Conservation (phyloP, 139 green algal species). For the Chlorella sorokiniana region DNA sequence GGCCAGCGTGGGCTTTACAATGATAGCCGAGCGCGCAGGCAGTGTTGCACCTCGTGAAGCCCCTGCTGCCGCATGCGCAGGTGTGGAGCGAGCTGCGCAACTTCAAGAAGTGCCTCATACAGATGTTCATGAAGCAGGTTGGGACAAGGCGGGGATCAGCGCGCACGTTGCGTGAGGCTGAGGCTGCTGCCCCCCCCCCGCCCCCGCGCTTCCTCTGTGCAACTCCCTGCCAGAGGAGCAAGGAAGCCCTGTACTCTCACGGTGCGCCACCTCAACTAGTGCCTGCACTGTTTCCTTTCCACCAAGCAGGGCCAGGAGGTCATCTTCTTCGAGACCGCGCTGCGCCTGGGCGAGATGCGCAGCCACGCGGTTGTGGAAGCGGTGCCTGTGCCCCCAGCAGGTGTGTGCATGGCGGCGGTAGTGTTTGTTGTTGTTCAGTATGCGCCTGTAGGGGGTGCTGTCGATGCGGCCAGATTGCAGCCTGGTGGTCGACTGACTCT, state of each 20-base stretch:
- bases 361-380: conserved; percentile 86
- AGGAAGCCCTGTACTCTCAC: no score
- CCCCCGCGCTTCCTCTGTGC: no score
- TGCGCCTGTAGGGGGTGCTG: no score
- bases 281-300: neutral
- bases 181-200: no score
- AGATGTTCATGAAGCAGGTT: conserved; percentile 76
- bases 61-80: neutral
- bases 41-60: no score
- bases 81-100: conserved; percentile 95
- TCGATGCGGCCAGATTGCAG: no score
- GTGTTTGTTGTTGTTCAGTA: neutral
- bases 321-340: conserved; percentile 92
- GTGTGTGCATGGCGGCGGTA: neutral
- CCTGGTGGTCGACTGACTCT: no score
- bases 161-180: no score
- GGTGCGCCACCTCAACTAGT: no score
- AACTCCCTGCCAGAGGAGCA: no score
- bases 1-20: no score
- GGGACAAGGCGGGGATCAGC: neutral
- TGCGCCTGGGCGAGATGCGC: conserved; percentile 52
- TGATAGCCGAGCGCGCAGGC: no score
- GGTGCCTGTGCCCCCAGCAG: conserved; percentile 77
- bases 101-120: conserved; percentile 98
- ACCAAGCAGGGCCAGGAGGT: conserved; percentile 58